Percentiles rank a stretch among this genome's conserved stretches.
These are phyloP conservation scores for Akebia trifoliata DNA, from an alignment of 164 flowering plant species.

Conservation along the genomic window DNA sequence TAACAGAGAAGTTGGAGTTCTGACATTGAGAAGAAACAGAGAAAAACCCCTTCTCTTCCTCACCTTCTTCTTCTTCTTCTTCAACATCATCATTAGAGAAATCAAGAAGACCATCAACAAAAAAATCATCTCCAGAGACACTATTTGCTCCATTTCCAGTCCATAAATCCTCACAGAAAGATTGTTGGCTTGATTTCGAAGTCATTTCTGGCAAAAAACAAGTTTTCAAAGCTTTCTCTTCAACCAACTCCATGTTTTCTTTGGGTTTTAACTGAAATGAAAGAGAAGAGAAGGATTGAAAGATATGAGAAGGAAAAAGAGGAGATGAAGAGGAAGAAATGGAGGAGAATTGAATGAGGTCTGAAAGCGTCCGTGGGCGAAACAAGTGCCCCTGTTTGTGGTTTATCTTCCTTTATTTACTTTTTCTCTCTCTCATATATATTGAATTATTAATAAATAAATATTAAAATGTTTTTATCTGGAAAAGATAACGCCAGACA, in stretches of 20 bases:
- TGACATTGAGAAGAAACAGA: conserved; percentile 33
- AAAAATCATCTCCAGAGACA: conserved; percentile 45
- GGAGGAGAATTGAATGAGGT: conserved; percentile 42
- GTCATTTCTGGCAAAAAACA: conserved; percentile 39
- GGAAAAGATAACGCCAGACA: neutral
- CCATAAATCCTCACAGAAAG: conserved; percentile 25
- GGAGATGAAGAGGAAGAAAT: conserved; percentile 13
- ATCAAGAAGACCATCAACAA: conserved; percentile 65
- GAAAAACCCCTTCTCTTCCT: conserved; percentile 23
- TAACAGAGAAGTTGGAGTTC: conserved; percentile 21
- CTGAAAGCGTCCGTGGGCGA: conserved; percentile 35
- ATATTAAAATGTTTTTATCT: neutral
- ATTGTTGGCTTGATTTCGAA: conserved; percentile 26
- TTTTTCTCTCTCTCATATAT: neutral
- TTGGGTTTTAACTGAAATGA: conserved; percentile 1
- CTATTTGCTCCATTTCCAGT: conserved; percentile 13
- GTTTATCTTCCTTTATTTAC: conserved; percentile 16
- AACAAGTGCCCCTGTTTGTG: conserved; percentile 38
- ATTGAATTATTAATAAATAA: neutral
- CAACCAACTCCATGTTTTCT: conserved; percentile 40
- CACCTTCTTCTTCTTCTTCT: conserved; percentile 33
- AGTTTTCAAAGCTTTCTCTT: conserved; percentile 47
- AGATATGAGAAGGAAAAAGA: neutral
- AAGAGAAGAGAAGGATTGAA: neutral
- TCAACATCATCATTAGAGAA: conserved; percentile 42